Base-by-base conservation (phyloP, 169 alveolate genomes). In the Condylostoma magnum region DNA sequence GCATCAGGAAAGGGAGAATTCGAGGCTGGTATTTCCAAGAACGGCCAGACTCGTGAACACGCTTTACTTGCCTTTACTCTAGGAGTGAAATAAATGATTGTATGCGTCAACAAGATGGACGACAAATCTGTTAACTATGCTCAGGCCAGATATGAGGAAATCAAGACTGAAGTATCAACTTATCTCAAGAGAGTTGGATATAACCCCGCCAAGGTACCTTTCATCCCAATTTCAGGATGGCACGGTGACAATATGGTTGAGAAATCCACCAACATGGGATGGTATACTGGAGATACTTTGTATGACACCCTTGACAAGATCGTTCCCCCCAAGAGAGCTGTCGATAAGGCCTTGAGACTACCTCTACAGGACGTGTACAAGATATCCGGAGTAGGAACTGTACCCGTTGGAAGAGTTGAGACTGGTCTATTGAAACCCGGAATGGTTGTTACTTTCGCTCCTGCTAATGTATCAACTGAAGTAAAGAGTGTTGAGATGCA, bases 381-480 rank as follows among this genome's bases (percentile, higher is more conserved):
- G 94, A 98, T 98, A 81, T 97, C 98, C 69, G 99, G 99, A 90
- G 95, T 96, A 76, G 99, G 99, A 79, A 96, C 99, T 46, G 99
- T 97, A 78, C 98, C 99, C 56, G 99, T 95, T 60, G 99, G 99
- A 51, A 94, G 99, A 79, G 99, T 98, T 22, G 99, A 97, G 87
- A 95, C 99, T 65, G 99, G 99, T 74, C 74, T 94, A 65, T 90
- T 98, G 78, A 97, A 93, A 86, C 96, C 96, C 65, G 97, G 96
- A 69, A 90, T 87, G 97, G 87, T 81, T 69, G 92, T 91, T 28
- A 92, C 96, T 68, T 95, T 97, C 72, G 99, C 99, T 68, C 99
- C 99, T 58, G 87, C 87, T 43, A 97, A 96, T 75, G 83, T 97
- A 80, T 93, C 97, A 74, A 95, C 99, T 69, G 99, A 96, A 93